Base-by-base conservation (phyloP, 2,329 filamentous ascomycete species). In the Capronia coronata region DNA sequence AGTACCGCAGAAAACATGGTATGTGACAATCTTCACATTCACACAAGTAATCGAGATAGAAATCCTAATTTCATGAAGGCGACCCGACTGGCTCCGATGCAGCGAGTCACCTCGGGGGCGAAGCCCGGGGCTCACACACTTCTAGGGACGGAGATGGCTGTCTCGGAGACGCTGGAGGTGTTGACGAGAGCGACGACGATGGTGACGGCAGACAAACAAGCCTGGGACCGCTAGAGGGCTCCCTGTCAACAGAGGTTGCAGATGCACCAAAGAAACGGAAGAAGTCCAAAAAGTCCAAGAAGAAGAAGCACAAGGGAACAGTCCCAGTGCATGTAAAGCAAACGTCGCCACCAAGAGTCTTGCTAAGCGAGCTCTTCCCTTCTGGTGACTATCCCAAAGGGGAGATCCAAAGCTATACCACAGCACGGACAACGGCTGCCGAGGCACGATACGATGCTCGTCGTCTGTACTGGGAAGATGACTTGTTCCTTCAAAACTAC, bases 401-500 rank as follows among this genome's bases (percentile, higher is more conserved):
- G 8, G 71, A 77, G 57, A 60, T 73, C 35, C 68, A 72, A 35
- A 59, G 64, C 16, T 74, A 76, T 14, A n/a, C 74, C 50, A 66
- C 65, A 3, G 65, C 64, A 41, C 71, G 72, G 22, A 75, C 69
- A 2, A 74, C 73, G 1, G 66, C 61, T 50, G 72, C 74, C 55
- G 75, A 77, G 63, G 59, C 67, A 43, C 67, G 73, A 25, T 67
- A 74, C 51, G 53, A 70, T 16, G 58, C 63, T 10, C 63, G 63
- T n/a, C 32, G 64, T 11, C 65, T 70, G n/a, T n/a, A n/a, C 46
- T 64, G 68, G 46, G 65, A 71, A 59, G 72, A 76, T 52, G 65
- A 69, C 18, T 67, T 66, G 10, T 78, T 77, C 57, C 65, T 79
- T 18, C 65, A 64, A 19, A 69, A 79, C 49, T 80, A 79, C 61